A percentile compares a stretch with the other conserved stretches of the same genome.
Conservation (phyloP, 2,329 filamentous ascomycete genomes). For the Cladophialophora chaetospira region DNA sequence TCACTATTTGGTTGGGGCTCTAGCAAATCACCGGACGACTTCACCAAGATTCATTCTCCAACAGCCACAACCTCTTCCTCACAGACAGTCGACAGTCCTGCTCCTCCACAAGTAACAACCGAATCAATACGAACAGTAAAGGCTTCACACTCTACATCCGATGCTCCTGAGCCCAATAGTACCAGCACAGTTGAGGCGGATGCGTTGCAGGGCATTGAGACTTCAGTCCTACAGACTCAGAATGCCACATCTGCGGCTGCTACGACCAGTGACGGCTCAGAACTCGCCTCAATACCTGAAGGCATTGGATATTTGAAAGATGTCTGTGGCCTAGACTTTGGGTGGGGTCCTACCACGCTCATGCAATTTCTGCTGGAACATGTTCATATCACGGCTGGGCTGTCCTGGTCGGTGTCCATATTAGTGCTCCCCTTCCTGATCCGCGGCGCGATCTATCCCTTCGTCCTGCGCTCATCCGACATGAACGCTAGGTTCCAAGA, state of each 20-base stretch:
- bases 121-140: conserved; percentile 26
- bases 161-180: conserved; percentile 20
- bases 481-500: conserved; percentile 63
- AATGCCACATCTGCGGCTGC: conserved; percentile 2
- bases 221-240: conserved; percentile 23
- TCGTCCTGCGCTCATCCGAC: conserved; percentile 61
- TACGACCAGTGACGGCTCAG: conserved; percentile 26
- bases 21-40: conserved; percentile 9
- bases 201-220: conserved; percentile 23
- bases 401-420: conserved; percentile 84
- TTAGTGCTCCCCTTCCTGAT: conserved; percentile 64
- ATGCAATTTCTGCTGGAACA: conserved; percentile 81
- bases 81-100: background rate
- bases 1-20: conserved; percentile 30
- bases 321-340: conserved; percentile 78
- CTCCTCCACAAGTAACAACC: conserved; percentile 6
- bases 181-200: conserved; percentile 18
- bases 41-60: background rate
- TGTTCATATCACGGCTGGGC: conserved; percentile 71
- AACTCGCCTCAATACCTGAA: conserved; percentile 64
- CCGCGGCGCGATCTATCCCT: conserved; percentile 69
- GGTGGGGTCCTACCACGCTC: conserved; percentile 73
- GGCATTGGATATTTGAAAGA: conserved; percentile 78
- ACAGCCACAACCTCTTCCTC: background rate
- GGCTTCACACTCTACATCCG: conserved; percentile 28